These are phyloP conservation scores for Entelexis paramagnoliae DNA, from an alignment of 1,139 yeast species.

Conservation along the genomic window DNA sequence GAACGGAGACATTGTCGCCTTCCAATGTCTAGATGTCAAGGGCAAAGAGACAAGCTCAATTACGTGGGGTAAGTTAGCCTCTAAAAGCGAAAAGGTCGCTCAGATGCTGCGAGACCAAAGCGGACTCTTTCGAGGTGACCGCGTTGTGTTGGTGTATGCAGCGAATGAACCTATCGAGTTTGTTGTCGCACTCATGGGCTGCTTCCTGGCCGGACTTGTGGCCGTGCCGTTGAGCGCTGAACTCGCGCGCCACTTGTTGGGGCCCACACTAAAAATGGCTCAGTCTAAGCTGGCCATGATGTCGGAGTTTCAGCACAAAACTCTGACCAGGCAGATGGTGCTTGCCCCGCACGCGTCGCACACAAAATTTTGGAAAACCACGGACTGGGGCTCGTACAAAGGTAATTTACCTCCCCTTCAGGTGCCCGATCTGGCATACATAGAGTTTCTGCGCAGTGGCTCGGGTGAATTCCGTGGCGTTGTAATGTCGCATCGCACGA, in stretches of 20 bases:
- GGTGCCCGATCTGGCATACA: constrained; percentile 76
- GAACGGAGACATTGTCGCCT: constrained; percentile 59
- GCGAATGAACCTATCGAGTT: constrained; percentile 79
- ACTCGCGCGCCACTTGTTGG: constrained; percentile 32
- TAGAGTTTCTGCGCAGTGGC: constrained; percentile 84
- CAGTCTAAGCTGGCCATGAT: constrained; percentile 69
- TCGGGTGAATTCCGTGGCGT: constrained; percentile 90
- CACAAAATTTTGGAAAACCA: constrained; percentile 54
- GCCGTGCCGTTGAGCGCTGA: constrained; percentile 88
- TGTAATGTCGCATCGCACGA: constrained; percentile 79
- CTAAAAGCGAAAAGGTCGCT: constrained; percentile 79
- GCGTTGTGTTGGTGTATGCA: constrained; percentile 75
- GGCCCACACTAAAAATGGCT: constrained; percentile 48
- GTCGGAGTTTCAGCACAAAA: constrained; percentile 67
- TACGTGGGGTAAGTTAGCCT: constrained; percentile 82
- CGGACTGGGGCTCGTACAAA: constrained; percentile 68
- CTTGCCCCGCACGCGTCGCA: constrained; percentile 28
- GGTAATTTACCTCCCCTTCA: constrained; percentile 53
- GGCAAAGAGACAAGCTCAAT: constrained; percentile 73
- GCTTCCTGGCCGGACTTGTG: constrained; percentile 85
- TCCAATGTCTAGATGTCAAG: constrained; percentile 58
- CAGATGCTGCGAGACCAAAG: constrained; percentile 72
- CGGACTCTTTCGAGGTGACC: constrained; percentile 64
- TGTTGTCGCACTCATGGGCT: constrained; percentile 76
- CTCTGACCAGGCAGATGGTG: constrained; percentile 50